These are phyloP conservation scores for Endogone sp. DNA, from an alignment of 192 early-diverging fungal genomes.

Conservation along the genomic window DNA sequence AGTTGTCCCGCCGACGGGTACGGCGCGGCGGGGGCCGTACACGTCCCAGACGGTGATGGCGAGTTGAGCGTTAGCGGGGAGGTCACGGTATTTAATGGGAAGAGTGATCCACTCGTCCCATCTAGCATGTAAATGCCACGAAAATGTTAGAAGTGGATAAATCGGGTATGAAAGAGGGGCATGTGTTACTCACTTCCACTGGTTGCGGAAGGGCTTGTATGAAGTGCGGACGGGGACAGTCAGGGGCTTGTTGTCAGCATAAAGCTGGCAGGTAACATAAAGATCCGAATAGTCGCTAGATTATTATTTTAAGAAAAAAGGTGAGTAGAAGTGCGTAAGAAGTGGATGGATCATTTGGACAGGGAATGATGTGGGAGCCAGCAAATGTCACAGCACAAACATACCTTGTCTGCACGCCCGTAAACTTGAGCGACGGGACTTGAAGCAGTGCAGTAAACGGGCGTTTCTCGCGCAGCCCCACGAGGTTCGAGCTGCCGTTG, in stretches of 20 bases:
- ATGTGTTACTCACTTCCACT: conserved; percentile 46
- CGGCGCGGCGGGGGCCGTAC: conserved; percentile 66
- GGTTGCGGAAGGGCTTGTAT: conserved; percentile 56
- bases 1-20: conserved; percentile 71
- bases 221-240: conserved; percentile 61
- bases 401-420: conserved; percentile 26
- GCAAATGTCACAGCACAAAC: not conserved
- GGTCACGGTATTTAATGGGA: conserved; percentile 83
- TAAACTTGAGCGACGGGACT: conserved; percentile 26
- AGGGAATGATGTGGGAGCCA: too few relatives aligned
- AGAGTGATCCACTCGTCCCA: conserved; percentile 95
- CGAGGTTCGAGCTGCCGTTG: conserved; percentile 27
- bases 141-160: too few relatives aligned
- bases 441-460: conserved; percentile 14
- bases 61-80: conserved; percentile 69
- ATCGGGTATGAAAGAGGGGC: too few relatives aligned
- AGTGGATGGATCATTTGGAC: too few relatives aligned
- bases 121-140: not conserved
- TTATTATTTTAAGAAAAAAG: too few relatives aligned
- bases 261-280: conserved; percentile 63
- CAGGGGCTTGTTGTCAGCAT: conserved; percentile 65
- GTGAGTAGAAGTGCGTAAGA: too few relatives aligned
- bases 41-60: conserved; percentile 80
- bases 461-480: conserved; percentile 22
- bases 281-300: conserved; percentile 53